Conservation (phyloP, 805 yeast genomes). For the Yarrowia keelungensis region DNA sequence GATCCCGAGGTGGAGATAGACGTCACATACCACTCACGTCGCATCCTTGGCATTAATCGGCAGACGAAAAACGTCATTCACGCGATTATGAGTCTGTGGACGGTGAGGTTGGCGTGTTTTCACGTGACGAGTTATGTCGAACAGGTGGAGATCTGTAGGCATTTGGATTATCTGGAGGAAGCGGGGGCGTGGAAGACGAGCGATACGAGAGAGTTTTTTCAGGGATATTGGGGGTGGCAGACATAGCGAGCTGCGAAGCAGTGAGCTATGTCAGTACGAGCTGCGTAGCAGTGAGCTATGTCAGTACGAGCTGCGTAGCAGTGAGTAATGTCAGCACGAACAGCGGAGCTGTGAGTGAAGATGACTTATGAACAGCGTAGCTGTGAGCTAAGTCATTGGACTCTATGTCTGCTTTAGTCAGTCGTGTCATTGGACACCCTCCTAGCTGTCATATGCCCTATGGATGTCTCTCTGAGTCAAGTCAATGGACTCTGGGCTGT, state of each 20-base stretch:
- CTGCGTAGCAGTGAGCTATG: background rate
- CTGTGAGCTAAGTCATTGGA: no score
- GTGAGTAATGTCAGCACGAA: no score
- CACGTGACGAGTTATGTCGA: background rate
- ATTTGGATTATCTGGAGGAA: slow-evolving; percentile 19
- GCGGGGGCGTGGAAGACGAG: slow-evolving; percentile 35
- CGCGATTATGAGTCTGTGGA: slow-evolving; percentile 33
- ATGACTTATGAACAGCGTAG: no score
- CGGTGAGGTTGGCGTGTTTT: slow-evolving; percentile 18
- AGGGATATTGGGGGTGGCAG: slow-evolving; percentile 21
- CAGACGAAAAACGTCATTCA: slow-evolving; percentile 30
- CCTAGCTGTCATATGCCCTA: no score
- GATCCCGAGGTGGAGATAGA: slow-evolving; percentile 26
- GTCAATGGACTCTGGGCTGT: no score
- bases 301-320: no score
- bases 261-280: background rate
- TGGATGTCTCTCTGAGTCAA: no score
- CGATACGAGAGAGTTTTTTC: slow-evolving; percentile 19
- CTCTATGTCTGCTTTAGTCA: no score
- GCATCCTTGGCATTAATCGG: slow-evolving; percentile 5
- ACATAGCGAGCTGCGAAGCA: background rate
- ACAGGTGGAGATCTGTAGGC: slow-evolving; percentile 20
- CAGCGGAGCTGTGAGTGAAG: no score
- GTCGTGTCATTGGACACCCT: no score
- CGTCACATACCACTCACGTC: background rate